phyloP scores from a whole-genome alignment of 192 early-diverging fungal species.

The Umbelopsis vinacea region DNA sequence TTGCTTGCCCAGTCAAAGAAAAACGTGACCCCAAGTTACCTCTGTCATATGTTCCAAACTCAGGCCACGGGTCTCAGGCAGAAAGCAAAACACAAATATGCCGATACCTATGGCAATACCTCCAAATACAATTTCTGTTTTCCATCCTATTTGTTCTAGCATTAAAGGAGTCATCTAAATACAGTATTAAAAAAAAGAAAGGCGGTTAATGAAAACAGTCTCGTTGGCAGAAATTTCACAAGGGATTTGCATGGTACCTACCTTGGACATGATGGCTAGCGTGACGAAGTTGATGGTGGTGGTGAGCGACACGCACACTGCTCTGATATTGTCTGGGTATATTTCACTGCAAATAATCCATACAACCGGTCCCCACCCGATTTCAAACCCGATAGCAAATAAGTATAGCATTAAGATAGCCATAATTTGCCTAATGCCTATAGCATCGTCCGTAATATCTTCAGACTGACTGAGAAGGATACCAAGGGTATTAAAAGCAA shows the following conservation, averaged over 20 bases:
- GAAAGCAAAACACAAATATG: constrained; percentile 65
- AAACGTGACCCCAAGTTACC: constrained; percentile 40
- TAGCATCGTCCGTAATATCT: neutral
- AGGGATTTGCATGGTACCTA: neutral
- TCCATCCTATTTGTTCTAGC: constrained; percentile 52
- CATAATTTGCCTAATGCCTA: constrained; percentile 5
- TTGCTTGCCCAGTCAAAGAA: neutral
- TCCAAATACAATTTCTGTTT: constrained; percentile 70
- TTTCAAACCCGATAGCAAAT: constrained; percentile 71
- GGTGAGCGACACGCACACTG: constrained; percentile 67
- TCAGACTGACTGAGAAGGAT: neutral
- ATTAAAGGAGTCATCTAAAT: neutral
- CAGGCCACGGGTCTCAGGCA: constrained; percentile 79
- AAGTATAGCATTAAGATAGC: constrained; percentile 38
- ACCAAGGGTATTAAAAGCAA: constrained; percentile 15
- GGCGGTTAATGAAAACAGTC: constrained; percentile 21
- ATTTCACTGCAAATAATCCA: constrained; percentile 83
- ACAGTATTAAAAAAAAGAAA: neutral
- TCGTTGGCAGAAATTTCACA: constrained; percentile 54
- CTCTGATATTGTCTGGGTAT: constrained; percentile 71
- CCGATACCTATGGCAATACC: constrained; percentile 56
- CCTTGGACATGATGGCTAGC: constrained; percentile 65
- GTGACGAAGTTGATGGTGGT: constrained; percentile 79
- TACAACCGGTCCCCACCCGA: constrained; percentile 78
- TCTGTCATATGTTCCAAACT: constrained; percentile 87